phyloP scores from a whole-genome alignment of 1,284 basidiomycete species.

The Erythrobasidium hasegawianum region DNA sequence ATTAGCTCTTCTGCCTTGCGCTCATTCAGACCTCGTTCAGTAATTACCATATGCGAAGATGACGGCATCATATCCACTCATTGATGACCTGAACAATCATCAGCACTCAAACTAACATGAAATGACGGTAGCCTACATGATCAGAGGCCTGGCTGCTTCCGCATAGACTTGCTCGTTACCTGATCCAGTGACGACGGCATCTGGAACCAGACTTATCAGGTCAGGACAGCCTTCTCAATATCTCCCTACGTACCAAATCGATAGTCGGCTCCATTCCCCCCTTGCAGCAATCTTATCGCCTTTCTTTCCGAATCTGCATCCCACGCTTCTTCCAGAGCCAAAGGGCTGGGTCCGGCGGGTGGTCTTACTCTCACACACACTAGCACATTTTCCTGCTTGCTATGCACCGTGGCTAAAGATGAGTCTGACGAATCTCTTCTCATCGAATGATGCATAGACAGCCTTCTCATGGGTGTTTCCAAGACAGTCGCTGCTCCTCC shows the following conservation, averaged over 20 bases:
- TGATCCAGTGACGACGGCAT: conserved; percentile 73
- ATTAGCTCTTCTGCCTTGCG: conserved; percentile 40
- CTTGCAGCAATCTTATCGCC: conserved; percentile 30
- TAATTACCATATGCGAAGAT: conserved; percentile 75
- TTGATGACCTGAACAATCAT: conserved; percentile 54
- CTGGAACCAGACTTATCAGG: conserved; percentile 47
- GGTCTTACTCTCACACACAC: conserved; percentile 44
- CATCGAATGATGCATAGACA: conserved; percentile 9
- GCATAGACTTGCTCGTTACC: conserved; percentile 82
- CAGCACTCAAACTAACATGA: background rate
- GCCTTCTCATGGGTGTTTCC: conserved; percentile 5
- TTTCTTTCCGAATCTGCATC: conserved; percentile 11
- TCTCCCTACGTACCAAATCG: conserved; percentile 53
- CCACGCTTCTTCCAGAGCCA: conserved; percentile 39
- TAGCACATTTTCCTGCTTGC: conserved; percentile 40
- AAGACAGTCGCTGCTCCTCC: background rate
- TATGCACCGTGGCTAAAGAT: background rate
- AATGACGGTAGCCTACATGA: conserved; percentile 53
- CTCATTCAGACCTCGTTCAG: conserved; percentile 45
- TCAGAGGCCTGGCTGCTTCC: conserved; percentile 77
- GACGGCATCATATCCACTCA: conserved; percentile 95
- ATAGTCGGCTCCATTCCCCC: conserved; percentile 56
- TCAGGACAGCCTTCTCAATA: conserved; percentile 36
- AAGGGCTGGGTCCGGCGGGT: conserved; percentile 34
- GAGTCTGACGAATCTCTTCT: conserved; percentile 7